Evolutionary conservation across 495 filamentous ascomycete genomes (phyloP), one percentile per base, ranked within the genome.

Genomic region (Daldinia grandis): DNA sequence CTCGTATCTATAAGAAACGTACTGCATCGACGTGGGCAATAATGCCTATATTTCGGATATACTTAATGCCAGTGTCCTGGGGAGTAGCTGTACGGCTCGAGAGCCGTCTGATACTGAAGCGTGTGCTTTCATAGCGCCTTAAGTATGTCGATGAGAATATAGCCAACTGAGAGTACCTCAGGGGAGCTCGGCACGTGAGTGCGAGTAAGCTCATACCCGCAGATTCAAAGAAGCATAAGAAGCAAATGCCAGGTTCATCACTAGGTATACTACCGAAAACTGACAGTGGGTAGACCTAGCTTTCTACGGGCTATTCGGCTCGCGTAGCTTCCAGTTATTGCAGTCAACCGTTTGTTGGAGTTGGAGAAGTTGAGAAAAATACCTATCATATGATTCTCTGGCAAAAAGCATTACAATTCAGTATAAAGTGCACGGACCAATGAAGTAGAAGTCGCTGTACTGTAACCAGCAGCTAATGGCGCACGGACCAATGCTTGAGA

Each of bases 11-110:
- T 7, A 47, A 25, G 42, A 35, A 6, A 83, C 88, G 58, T 81
- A 93, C 92, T 51, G 96, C 96, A 88, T 98, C 96, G 66, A 98
- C 97, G 80, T 99, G 96, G 38, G 96, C 96, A 78, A 99, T 97
- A 67, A 99, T 99, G 40, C 96, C 96, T 80, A 99, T 98, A 77
- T 99, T 99, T 66, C 95, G 85, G 55, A 94, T 95, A 62, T 74
- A 79, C 19, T 81, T 73, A 14, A 82, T 78, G 35, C 70, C 77
- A 24, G 79, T 65, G 15, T 82, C 80, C 12, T 79, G 76, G 33
- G 76, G 44, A 42, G 55, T 15, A 30, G 35, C 7, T 24, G 62
- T 25, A 4, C 10, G 60, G 25, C 62, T 70, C 7, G 73, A 64
- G 55, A 53, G 5, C 24, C 33, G 55, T 47, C 73, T 72, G 31